A percentile compares a stretch with the other conserved stretches of the same genome.
phyloP scores from a whole-genome alignment of 768 basidiomycete genomes.

The Hemileccinum rubropunctum region DNA sequence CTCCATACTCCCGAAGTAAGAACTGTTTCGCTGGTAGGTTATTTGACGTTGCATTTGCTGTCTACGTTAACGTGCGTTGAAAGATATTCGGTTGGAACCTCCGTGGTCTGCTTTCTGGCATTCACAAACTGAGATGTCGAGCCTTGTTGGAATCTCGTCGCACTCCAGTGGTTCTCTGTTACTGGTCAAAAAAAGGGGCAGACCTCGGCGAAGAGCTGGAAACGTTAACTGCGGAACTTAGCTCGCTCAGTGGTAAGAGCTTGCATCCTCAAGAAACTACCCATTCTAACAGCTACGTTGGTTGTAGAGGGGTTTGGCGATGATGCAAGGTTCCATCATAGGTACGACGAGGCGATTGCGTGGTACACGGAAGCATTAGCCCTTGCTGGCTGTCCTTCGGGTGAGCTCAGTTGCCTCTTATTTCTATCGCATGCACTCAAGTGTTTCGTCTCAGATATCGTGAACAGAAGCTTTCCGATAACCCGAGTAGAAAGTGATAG shows the following conservation, averaged over 20 bases:
- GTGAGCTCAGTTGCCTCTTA: neutral
- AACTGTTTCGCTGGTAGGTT: slow-evolving; percentile 4
- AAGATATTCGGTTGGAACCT: slow-evolving; percentile 16
- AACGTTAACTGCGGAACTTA: neutral
- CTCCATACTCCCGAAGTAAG: slow-evolving; percentile 1
- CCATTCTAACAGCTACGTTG: neutral
- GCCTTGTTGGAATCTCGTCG: slow-evolving; percentile 2
- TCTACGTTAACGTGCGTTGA: neutral
- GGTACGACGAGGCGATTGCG: slow-evolving; percentile 1
- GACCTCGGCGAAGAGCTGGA: slow-evolving; percentile 9
- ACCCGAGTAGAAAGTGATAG: neutral
- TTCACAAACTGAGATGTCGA: slow-evolving; percentile 9
- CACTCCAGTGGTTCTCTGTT: neutral
- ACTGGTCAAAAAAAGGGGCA: neutral
- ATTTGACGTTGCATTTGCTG: neutral
- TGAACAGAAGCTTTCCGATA: neutral
- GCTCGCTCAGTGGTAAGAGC: slow-evolving; percentile 11
- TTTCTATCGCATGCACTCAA: neutral
- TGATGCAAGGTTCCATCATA: neutral
- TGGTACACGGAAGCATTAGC: slow-evolving; percentile 13
- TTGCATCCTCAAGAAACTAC: neutral
- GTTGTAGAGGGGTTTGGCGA: slow-evolving; percentile 14
- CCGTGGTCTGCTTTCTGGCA: slow-evolving; percentile 1
- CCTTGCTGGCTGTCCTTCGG: slow-evolving; percentile 1
- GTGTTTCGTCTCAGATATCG: neutral